Evolutionary conservation across 768 basidiomycete species (phyloP), one percentile per base, ranked within the genome.

Genomic region (Lactarius trivialis): DNA sequence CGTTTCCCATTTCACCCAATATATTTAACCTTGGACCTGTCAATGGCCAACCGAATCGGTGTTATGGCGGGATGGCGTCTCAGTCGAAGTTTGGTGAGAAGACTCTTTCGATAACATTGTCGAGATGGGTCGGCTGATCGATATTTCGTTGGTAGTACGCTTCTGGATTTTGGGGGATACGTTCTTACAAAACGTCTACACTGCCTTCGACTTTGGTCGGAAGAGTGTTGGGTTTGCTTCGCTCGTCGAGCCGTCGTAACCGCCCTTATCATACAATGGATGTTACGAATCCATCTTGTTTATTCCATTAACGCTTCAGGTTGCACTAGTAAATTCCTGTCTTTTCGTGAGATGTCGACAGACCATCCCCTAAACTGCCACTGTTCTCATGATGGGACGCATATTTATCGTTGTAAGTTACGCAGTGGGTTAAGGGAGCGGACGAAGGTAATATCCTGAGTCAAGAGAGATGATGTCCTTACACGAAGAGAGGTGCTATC

Each of bases 141-240:
- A 49, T 32, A 28, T 21, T 28, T 28, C 11, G 26, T 45, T 17
- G 5, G 24, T 19, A 49, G 19, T 7, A 24, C 28, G 30, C 30
- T 58, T 62, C 56, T 56, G 61, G 61, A 57, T 62, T 34, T 17
- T 62, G 19, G 61, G 61, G 34, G 61, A 62, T 36, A 49, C 56
- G 11, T 57, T 62, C 39, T 28, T 62, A 36, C 61, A 37, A 30
- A 62, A 57, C 49, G 55, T 50, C 2, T 62, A 62, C 55, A 57
- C 55, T 8, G 36, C 43, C 33, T 62, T 62, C 30, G 61, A 62
- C 56, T 48, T 50, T 17, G 61, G 55, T 6, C 36, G 17, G 21
- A 62, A 30, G 55, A 55, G 55, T 37, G 61, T 62, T 30, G 61
- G 61, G 21, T 62, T 62, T 36, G 61, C 61, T 33, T 30, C 36